These are phyloP conservation scores for Cerioporus squamosus DNA, from an alignment of 1,284 basidiomycete genomes.

Conservation along the genomic window DNA sequence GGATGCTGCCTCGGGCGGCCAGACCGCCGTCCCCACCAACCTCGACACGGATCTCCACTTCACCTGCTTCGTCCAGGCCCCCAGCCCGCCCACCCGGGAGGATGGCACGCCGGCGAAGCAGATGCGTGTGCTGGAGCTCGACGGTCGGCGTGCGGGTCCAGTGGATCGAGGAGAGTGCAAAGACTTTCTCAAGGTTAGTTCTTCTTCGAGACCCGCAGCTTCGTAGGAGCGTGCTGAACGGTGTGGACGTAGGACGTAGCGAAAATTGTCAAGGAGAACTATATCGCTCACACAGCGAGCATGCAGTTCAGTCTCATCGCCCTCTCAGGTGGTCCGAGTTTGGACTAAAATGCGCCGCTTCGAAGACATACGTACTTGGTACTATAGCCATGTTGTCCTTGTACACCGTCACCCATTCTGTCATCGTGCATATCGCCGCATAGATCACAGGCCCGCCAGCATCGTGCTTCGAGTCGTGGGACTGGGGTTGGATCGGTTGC, in stretches of 20 bases:
- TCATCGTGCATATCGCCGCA: too few relatives aligned
- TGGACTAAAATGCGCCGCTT: neutral
- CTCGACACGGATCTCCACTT: constrained; percentile 83
- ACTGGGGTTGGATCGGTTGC: too few relatives aligned
- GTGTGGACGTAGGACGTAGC: constrained; percentile 63
- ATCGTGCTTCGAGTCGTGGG: too few relatives aligned
- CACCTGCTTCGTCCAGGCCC: constrained; percentile 80
- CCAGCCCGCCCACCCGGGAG: constrained; percentile 43
- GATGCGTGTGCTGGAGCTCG: constrained; percentile 76
- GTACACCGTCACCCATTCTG: too few relatives aligned
- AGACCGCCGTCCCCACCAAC: constrained; percentile 57
- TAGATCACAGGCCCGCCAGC: too few relatives aligned
- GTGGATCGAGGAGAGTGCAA: constrained; percentile 75
- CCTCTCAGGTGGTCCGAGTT: constrained; percentile 22
- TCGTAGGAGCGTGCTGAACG: neutral
- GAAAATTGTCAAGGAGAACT: constrained; percentile 66
- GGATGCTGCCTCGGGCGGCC: constrained; percentile 69
- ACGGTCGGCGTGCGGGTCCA: constrained; percentile 77
- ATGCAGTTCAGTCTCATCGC: constrained; percentile 57
- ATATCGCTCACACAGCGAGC: constrained; percentile 59
- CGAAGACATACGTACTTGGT: too few relatives aligned
- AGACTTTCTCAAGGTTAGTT: constrained; percentile 63
- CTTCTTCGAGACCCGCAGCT: neutral
- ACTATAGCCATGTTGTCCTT: constrained; percentile 43
- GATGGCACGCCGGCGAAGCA: constrained; percentile 30